Percentiles rank a stretch among this genome's conserved stretches.
phyloP scores from a whole-genome alignment of 2,329 filamentous ascomycete genomes.

The Trichoderma hamatum region DNA sequence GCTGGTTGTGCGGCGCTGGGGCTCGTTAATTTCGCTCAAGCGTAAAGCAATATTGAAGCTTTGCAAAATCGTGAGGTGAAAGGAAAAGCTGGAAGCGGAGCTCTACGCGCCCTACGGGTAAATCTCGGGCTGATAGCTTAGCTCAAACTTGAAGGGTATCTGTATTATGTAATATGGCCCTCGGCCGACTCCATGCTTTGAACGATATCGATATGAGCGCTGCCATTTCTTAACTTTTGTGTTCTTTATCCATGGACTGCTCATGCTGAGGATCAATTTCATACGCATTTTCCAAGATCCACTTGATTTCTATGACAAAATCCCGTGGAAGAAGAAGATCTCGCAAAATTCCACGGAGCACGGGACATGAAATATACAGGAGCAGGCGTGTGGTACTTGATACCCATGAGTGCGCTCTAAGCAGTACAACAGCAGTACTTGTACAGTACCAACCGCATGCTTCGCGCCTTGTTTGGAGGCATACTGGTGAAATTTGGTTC shows the following conservation, averaged over 20 bases:
- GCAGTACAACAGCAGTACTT: background rate
- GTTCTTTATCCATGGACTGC: background rate
- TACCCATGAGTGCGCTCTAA: background rate
- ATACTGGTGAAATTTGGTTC: slow-evolving; percentile 10
- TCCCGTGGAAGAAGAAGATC: background rate
- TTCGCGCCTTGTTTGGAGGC: background rate
- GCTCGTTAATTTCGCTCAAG: slow-evolving; percentile 20
- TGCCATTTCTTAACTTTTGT: background rate
- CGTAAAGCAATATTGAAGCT: slow-evolving; percentile 7
- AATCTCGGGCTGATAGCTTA: slow-evolving; percentile 4
- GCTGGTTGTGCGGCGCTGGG: background rate
- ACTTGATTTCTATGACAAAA: background rate
- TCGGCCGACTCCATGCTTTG: background rate
- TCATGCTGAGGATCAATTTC: background rate
- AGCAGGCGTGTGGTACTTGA: background rate
- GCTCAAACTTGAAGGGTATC: too few species aligned
- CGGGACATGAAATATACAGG: background rate
- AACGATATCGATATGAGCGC: background rate
- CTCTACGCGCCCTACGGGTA: slow-evolving; percentile 6
- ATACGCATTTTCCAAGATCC: background rate
- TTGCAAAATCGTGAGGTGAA: slow-evolving; percentile 1
- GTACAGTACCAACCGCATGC: background rate
- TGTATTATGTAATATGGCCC: background rate
- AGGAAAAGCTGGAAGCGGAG: slow-evolving; percentile 24
- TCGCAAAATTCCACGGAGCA: background rate